These are phyloP conservation scores for Rhinocladiella similis DNA, from an alignment of 2,329 filamentous ascomycete genomes.

Conservation along the genomic window DNA sequence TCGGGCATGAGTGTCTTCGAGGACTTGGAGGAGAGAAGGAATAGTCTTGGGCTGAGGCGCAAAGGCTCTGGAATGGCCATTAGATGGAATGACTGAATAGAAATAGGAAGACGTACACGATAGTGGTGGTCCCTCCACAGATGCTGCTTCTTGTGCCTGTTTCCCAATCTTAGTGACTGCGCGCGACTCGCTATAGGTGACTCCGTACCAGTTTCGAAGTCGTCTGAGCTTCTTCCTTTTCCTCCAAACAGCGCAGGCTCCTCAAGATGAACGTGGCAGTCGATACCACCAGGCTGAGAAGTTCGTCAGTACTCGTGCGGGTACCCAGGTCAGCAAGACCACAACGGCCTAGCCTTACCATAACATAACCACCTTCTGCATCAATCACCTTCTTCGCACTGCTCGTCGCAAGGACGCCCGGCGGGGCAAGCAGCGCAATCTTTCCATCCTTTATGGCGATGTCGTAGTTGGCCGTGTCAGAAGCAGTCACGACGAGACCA, in stretches of 20 bases:
- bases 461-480: constrained; percentile 44
- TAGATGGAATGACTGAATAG: background rate
- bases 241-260: constrained; percentile 48
- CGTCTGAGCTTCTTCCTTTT: constrained; percentile 46
- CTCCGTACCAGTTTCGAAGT: constrained; percentile 40
- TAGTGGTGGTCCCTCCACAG: constrained; percentile 51
- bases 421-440: constrained; percentile 43
- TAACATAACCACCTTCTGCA: constrained; percentile 46
- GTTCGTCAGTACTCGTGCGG: background rate
- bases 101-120: constrained; percentile 34
- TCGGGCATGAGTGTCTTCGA: constrained; percentile 44
- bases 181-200: background rate
- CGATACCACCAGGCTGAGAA: constrained; percentile 45
- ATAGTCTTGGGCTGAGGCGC: constrained; percentile 49
- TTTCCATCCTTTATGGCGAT: constrained; percentile 47
- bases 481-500: constrained; percentile 46
- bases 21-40: constrained; percentile 44
- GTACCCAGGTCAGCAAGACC: background rate
- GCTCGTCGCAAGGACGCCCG: constrained; percentile 35
- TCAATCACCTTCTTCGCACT: constrained; percentile 39
- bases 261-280: constrained; percentile 49
- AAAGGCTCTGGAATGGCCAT: constrained; percentile 36
- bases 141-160: constrained; percentile 46
- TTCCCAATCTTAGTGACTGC: background rate
- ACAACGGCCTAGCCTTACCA: constrained; percentile 21